phyloP scores from a whole-genome alignment of 139 green algal species.

The Chlorella vulgaris region DNA sequence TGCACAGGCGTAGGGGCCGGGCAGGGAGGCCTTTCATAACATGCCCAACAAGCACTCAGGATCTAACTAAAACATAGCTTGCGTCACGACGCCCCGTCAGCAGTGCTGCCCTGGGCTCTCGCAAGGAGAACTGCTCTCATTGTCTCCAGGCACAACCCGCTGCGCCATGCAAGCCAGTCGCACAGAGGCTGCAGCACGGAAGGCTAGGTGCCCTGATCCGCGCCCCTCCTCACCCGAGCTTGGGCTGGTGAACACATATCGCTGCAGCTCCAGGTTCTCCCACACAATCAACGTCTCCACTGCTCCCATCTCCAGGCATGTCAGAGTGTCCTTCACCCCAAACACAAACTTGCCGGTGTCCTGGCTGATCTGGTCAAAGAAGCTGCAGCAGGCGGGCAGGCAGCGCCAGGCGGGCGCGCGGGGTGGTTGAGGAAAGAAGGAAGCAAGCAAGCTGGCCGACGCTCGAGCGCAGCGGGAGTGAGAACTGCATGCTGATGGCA shows the following conservation, averaged over 20 bases:
- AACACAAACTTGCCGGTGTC: constrained; percentile 96
- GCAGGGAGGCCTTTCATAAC: too few relatives aligned
- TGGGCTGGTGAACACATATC: constrained; percentile 83
- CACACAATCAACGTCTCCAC: constrained; percentile 99
- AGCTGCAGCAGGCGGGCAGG: constrained; percentile 63
- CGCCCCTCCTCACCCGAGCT: constrained; percentile 17
- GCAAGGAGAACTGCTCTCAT: too few relatives aligned
- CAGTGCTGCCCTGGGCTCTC: too few relatives aligned
- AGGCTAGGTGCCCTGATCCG: not conserved
- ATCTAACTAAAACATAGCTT: not conserved
- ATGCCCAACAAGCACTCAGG: too few relatives aligned
- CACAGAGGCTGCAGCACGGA: too few relatives aligned
- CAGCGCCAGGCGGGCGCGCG: too few relatives aligned
- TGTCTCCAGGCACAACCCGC: too few relatives aligned
- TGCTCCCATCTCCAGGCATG: constrained; percentile 98
- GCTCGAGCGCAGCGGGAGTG: too few relatives aligned
- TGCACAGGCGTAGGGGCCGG: not conserved
- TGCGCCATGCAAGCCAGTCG: too few relatives aligned
- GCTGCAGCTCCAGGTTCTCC: constrained; percentile 87
- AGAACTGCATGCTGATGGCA: not conserved
- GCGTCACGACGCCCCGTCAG: too few relatives aligned
- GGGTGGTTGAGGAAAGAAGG: not conserved
- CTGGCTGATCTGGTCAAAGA: constrained; percentile 99
- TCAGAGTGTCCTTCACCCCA: constrained; percentile 92
- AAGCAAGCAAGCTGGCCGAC: too few relatives aligned